Percentiles rank a stretch among this genome's conserved stretches.
Conservation (phyloP, 108 stramenopile species). For the Schizochytrium sp. region DNA sequence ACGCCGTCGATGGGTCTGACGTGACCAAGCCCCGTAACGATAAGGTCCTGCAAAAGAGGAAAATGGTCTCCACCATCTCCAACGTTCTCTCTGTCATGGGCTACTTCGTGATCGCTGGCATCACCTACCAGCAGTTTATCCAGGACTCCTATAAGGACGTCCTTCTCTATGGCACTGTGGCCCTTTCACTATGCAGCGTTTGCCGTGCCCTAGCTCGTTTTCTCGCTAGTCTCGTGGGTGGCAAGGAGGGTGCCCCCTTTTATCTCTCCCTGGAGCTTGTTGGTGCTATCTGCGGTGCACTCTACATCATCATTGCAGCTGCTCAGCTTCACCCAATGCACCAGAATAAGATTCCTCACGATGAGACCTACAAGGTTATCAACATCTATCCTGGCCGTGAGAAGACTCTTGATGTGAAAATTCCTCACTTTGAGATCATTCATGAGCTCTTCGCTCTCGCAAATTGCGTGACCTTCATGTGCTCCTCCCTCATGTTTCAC, state of each 20-base stretch:
- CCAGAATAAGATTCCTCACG: not conserved
- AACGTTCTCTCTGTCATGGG: not conserved
- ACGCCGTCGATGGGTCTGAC: not conserved
- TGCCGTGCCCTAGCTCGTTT: conserved; percentile 1
- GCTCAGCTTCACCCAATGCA: not conserved
- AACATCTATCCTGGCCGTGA: not conserved
- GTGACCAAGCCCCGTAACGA: not conserved
- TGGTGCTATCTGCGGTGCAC: not conserved
- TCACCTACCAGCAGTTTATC: not conserved
- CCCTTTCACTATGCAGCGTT: not conserved
- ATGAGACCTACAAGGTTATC: not conserved
- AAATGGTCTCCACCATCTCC: not conserved
- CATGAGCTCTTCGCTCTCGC: not conserved
- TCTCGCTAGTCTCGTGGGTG: conserved; percentile 10
- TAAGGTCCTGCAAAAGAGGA: not conserved
- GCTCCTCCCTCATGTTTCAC: conserved; percentile 27
- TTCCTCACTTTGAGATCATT: not conserved
- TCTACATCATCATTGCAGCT: not conserved
- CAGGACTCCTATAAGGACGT: not conserved
- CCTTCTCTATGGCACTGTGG: not conserved
- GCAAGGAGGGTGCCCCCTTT: not conserved
- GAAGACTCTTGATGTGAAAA: not conserved
- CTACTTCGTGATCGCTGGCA: not conserved
- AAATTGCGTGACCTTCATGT: not conserved
- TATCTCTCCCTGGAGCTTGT: conserved; percentile 25